Percentiles rank a stretch among this genome's conserved stretches.
Evolutionary conservation across 2,329 filamentous ascomycete species (phyloP).

Genomic region (Stagonosporopsis vannaccii): DNA sequence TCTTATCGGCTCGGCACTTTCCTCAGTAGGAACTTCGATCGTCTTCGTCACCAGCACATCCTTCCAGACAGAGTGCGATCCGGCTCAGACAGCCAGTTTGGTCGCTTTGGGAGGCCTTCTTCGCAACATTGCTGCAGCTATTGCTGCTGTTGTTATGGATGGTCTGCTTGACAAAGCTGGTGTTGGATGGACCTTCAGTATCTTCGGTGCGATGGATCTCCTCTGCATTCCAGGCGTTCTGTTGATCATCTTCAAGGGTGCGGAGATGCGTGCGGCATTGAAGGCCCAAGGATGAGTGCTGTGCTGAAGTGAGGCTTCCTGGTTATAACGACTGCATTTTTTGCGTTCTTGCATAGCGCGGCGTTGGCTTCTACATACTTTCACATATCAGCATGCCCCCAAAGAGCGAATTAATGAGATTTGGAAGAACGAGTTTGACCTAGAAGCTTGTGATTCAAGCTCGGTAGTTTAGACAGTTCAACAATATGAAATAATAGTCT

Average conservation of each 20-base stretch:
- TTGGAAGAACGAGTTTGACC: neutral
- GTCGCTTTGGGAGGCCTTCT: constrained; percentile 53
- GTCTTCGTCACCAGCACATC: constrained; percentile 54
- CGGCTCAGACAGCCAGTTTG: constrained; percentile 50
- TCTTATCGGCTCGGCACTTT: constrained; percentile 36
- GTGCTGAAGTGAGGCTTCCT: neutral
- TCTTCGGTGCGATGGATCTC: constrained; percentile 46
- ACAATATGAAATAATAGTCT: too few species aligned
- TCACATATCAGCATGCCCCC: neutral
- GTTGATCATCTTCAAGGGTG: constrained; percentile 31
- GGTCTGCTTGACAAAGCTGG: constrained; percentile 47
- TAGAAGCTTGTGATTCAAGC: too few species aligned
- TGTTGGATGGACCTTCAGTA: constrained; percentile 52
- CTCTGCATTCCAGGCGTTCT: constrained; percentile 35
- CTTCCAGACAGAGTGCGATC: constrained; percentile 53
- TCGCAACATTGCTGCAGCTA: constrained; percentile 51
- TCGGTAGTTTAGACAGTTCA: too few species aligned
- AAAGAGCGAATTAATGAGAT: neutral
- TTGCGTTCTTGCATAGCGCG: constrained; percentile 12
- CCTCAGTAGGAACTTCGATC: constrained; percentile 49
- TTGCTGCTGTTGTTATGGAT: constrained; percentile 49
- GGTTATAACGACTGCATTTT: neutral
- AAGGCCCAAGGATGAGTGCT: constrained; percentile 21
- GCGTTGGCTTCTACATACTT: neutral
- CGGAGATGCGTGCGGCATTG: constrained; percentile 32